phyloP scores from a whole-genome alignment of 2,329 filamentous ascomycete species.

The Chaetomium sp. region DNA sequence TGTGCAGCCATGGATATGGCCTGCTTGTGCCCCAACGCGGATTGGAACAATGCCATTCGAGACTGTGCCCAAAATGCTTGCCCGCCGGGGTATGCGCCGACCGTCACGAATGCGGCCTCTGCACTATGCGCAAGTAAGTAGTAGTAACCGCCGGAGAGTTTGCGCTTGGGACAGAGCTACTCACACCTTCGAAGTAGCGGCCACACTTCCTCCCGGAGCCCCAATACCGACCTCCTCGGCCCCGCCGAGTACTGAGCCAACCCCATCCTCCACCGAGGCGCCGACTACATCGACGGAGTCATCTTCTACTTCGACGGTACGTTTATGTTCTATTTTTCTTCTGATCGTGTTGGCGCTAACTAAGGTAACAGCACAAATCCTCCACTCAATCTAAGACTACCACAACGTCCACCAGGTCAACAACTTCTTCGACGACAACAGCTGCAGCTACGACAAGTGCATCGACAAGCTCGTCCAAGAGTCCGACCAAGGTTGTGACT shows the following conservation, averaged over 20 bases:
- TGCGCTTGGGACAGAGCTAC: neutral
- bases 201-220: constrained; percentile 3
- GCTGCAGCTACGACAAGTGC: neutral
- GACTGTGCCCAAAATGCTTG: constrained; percentile 22
- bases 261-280: constrained; percentile 8
- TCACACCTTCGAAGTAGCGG: neutral
- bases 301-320: constrained; percentile 3
- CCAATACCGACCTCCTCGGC: neutral
- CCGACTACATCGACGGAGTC: constrained; percentile 4
- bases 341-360: neutral
- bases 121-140: constrained; percentile 22
- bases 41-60: constrained; percentile 16
- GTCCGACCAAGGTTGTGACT: constrained; percentile 1
- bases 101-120: constrained; percentile 16
- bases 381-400: constrained; percentile 4
- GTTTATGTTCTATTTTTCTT: neutral
- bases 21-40: constrained; percentile 23
- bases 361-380: constrained; percentile 4
- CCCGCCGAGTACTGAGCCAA: constrained; percentile 2
- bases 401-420: constrained; percentile 1
- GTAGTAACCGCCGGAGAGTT: neutral
- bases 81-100: constrained; percentile 15
- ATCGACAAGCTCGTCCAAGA: neutral
- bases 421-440: neutral
- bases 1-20: constrained; percentile 15